These are phyloP conservation scores for Laetiporus sulphureus DNA, from an alignment of 1,284 basidiomycete genomes.

Conservation along the genomic window DNA sequence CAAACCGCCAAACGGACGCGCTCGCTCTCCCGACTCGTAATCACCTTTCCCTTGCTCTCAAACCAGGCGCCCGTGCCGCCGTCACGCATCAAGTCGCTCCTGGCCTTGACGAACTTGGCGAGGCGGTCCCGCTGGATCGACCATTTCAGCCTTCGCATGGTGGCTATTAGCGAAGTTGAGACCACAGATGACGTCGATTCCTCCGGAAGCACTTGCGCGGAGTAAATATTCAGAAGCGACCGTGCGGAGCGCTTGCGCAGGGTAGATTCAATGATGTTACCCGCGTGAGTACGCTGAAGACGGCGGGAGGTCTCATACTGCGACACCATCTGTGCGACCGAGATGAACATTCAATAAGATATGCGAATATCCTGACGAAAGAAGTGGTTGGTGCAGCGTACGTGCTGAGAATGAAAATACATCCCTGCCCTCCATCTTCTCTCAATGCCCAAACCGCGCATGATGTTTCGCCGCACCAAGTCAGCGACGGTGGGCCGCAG, in stretches of 20 bases:
- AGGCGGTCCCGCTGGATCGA: conserved; percentile 49
- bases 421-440: conserved; percentile 54
- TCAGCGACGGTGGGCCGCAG: conserved; percentile 60
- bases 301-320: conserved; percentile 50
- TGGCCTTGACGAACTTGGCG: conserved; percentile 42
- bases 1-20: conserved; percentile 60
- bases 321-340: conserved; percentile 39
- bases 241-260: conserved; percentile 34
- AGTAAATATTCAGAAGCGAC: conserved; percentile 31
- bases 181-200: conserved; percentile 39
- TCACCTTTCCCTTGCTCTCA: conserved; percentile 35
- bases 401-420: conserved; percentile 57
- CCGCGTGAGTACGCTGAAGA: conserved; percentile 42
- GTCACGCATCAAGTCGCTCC: conserved; percentile 21
- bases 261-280: conserved; percentile 39
- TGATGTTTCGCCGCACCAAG: conserved; percentile 58
- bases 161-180: conserved; percentile 48
- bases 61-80: conserved; percentile 45
- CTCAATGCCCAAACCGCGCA: conserved; percentile 60
- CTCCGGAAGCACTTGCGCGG: conserved; percentile 44
- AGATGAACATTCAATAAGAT: no score
- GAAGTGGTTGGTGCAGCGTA: conserved; percentile 26
- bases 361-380: no score
- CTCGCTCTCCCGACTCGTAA: conserved; percentile 50
- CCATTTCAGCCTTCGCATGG: conserved; percentile 52